These are phyloP conservation scores for Nakataea oryzae DNA, from an alignment of 2,329 filamentous ascomycete species.

Conservation along the genomic window DNA sequence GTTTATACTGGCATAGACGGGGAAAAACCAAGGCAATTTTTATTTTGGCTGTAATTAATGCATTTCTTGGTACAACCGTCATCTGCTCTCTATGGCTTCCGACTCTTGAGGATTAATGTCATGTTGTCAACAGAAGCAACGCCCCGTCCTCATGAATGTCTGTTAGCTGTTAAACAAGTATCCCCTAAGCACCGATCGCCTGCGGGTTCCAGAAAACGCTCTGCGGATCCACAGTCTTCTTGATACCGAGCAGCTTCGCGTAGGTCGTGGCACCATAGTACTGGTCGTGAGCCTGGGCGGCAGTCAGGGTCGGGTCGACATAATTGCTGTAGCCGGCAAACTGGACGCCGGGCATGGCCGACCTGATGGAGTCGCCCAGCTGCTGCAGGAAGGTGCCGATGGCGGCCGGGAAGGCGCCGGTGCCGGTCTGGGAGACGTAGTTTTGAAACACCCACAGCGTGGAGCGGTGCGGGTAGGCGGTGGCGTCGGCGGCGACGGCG, in stretches of 20 bases:
- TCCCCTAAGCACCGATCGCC: conserved; percentile 8
- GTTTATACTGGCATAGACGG: not conserved
- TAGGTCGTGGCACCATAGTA: conserved; percentile 34
- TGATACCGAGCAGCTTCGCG: conserved; percentile 23
- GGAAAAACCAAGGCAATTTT: no score
- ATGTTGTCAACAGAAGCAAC: no score
- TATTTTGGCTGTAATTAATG: no score
- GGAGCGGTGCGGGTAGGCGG: conserved; percentile 28
- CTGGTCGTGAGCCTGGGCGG: conserved; percentile 33
- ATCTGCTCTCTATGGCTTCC: not conserved
- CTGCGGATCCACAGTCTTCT: conserved; percentile 26
- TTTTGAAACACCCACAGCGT: conserved; percentile 41
- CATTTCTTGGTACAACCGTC: not conserved
- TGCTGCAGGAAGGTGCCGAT: conserved; percentile 28
- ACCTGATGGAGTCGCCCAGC: conserved; percentile 24
- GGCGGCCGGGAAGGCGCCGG: conserved; percentile 19
- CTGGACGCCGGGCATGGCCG: conserved; percentile 17
- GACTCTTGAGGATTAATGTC: no score
- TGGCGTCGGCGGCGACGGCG: conserved; percentile 12
- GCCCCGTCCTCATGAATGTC: no score
- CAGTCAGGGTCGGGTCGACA: conserved; percentile 34
- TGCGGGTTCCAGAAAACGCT: conserved; percentile 31
- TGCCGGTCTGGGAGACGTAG: conserved; percentile 24
- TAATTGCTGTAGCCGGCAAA: conserved; percentile 45
- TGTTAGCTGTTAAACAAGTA: not conserved